phyloP scores from a whole-genome alignment of 164 flowering plant species.

The Nelumbo lutea region DNA sequence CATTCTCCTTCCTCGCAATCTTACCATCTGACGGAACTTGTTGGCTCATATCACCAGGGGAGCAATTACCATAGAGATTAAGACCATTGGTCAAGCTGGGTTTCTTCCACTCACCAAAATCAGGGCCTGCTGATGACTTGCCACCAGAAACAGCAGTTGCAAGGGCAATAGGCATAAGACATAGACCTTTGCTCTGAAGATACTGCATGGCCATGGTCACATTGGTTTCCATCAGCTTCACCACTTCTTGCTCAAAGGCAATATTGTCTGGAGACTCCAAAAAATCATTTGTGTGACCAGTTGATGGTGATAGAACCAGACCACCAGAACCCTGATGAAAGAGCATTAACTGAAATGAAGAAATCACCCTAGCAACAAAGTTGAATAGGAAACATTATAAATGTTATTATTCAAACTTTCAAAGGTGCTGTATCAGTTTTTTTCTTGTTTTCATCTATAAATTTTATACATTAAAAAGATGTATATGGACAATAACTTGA shows the following conservation, averaged over 20 bases:
- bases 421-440: too few species aligned
- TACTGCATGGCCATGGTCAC: slow-evolving; percentile 34
- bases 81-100: slow-evolving; percentile 4
- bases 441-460: too few species aligned
- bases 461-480: too few species aligned
- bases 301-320: slow-evolving; percentile 21
- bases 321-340: slow-evolving; percentile 25
- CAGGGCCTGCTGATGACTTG: slow-evolving; percentile 8
- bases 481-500: too few species aligned
- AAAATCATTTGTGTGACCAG: slow-evolving; percentile 17
- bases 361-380: not conserved
- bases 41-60: not conserved
- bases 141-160: slow-evolving; percentile 29
- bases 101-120: slow-evolving; percentile 14
- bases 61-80: slow-evolving; percentile 11
- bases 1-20: slow-evolving; percentile 4
- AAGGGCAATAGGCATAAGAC: slow-evolving; percentile 41
- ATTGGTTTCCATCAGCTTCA: slow-evolving; percentile 35
- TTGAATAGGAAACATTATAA: not conserved
- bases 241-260: slow-evolving; percentile 35
- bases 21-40: slow-evolving; percentile 12
- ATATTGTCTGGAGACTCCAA: slow-evolving; percentile 21
- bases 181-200: slow-evolving; percentile 36
- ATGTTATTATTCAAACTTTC: too few species aligned
- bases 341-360: slow-evolving; percentile 1